Evolutionary conservation across 139 green algal genomes (phyloP).

Genomic region (Chlamydomonas eustigma): DNA sequence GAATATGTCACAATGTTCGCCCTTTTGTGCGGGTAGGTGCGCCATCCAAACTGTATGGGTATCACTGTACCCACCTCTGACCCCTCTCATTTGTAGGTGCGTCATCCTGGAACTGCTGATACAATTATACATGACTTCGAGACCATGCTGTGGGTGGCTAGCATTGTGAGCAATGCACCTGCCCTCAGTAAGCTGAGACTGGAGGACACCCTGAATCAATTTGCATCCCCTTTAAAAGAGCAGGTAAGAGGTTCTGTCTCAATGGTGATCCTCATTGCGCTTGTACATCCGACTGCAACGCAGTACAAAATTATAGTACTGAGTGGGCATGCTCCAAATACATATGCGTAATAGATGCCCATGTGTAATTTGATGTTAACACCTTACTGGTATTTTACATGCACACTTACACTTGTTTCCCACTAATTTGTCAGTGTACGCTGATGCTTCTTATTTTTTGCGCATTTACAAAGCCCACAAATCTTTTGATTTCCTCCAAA

Average conservation of each 20-base stretch:
- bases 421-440: background rate
- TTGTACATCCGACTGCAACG: no score
- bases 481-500: background rate
- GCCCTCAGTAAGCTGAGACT: constrained; percentile 63
- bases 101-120: constrained; percentile 83
- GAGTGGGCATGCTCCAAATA: no score
- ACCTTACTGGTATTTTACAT: background rate
- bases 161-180: constrained; percentile 45
- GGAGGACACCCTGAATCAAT: constrained; percentile 91
- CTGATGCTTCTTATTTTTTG: background rate
- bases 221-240: constrained; percentile 92
- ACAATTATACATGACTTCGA: constrained; percentile 89
- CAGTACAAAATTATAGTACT: no score
- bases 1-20: no score
- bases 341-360: no score
- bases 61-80: background rate
- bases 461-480: no score
- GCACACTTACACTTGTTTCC: no score
- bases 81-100: constrained; percentile 45
- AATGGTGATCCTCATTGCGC: no score
- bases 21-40: no score
- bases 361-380: no score
- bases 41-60: no score
- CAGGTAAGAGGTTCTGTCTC: no score
- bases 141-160: constrained; percentile 85